These are phyloP conservation scores for Chaetothyriales sp. DNA, from an alignment of 2,329 filamentous ascomycete species.

Conservation along the genomic window DNA sequence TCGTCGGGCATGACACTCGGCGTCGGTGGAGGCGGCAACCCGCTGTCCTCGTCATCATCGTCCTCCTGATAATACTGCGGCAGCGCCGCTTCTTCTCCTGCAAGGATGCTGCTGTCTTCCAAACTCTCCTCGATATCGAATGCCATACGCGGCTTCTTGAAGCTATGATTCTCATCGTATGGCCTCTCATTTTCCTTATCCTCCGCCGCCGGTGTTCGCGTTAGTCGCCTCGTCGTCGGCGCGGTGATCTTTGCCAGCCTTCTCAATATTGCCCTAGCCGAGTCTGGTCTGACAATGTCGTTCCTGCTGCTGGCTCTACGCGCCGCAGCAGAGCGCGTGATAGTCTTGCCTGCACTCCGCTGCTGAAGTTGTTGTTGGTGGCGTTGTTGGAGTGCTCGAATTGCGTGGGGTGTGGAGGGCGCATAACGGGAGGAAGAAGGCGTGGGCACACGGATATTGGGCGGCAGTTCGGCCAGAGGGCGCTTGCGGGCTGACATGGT, in stretches of 20 bases:
- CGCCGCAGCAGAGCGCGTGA: slow-evolving; percentile 3
- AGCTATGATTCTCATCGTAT: slow-evolving; percentile 32
- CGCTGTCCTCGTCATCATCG: slow-evolving; percentile 32
- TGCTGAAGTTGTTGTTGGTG: not conserved
- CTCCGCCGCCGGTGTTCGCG: slow-evolving; percentile 31
- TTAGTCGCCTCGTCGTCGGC: slow-evolving; percentile 30
- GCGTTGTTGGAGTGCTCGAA: slow-evolving; percentile 39
- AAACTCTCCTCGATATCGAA: slow-evolving; percentile 27
- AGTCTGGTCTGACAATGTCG: slow-evolving; percentile 32
- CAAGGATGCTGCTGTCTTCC: slow-evolving; percentile 20
- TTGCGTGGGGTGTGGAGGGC: slow-evolving; percentile 41
- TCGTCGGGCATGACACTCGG: slow-evolving; percentile 13
- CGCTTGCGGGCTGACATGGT: slow-evolving; percentile 14
- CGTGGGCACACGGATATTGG: slow-evolving; percentile 6
- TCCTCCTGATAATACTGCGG: slow-evolving; percentile 29
- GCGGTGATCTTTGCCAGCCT: slow-evolving; percentile 41
- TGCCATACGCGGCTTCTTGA: slow-evolving; percentile 26
- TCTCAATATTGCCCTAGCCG: slow-evolving; percentile 39
- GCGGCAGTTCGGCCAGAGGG: slow-evolving; percentile 5
- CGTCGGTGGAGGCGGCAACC: slow-evolving; percentile 18
- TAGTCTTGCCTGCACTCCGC: slow-evolving; percentile 6
- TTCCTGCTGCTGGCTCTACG: not conserved
- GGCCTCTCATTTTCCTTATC: slow-evolving; percentile 18
- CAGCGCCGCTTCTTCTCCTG: slow-evolving; percentile 29
- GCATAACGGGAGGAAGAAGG: slow-evolving; percentile 23